Base-by-base conservation (phyloP, 2,329 filamentous ascomycete genomes). In the Ceratocystis destructans region DNA sequence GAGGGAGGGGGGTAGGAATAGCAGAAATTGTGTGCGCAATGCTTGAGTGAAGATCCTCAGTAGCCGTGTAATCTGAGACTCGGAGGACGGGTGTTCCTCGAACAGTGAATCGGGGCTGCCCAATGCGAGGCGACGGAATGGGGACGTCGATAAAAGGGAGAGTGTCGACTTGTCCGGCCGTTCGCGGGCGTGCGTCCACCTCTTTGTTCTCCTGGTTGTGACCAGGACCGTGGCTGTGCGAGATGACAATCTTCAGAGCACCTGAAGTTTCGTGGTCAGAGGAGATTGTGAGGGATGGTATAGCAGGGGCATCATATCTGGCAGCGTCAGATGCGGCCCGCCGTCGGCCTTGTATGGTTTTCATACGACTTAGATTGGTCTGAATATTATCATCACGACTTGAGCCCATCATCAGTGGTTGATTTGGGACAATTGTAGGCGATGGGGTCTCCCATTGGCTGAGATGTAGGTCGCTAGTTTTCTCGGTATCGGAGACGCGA, bases 111-210 rank as follows among this genome's bases (percentile, higher is more conserved):
- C 85, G 84, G 20, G 90, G 90, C 1, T 87, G 88, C 12, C 91
- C 92, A 67, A 96, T 79, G 70, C 87, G 86, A 80, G 92, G 95
- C 66, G 89, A 87, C 45, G 92, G 91, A 63, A 96, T 96, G 25
- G 85, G 80, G 55, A 93, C 82, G 70, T 91, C 83, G 8, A 68
- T 78, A 45, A 85, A 76, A 12, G 83, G 85, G 48, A 79, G 75
- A 50, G 73, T 72, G 20, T 75, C 4, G 85, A 87, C 72, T 59
- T 59, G 12, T 82, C 87, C 31, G 86, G 82, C 64, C 83, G 81
- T 66, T 17, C 57, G 64, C 25, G 67, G 67, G 25, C 67, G 44
- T 15, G 22, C 15, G 8, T 59, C 5, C 33, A 37, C 55, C 31
- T 28, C 15, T 2, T 6, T 8, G 37, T 25, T 8, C 7, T 22